Evolutionary conservation across 306 rosid species (phyloP), one percentile per base, ranked within the genome.

Genomic region (Carpinus fangiana): DNA sequence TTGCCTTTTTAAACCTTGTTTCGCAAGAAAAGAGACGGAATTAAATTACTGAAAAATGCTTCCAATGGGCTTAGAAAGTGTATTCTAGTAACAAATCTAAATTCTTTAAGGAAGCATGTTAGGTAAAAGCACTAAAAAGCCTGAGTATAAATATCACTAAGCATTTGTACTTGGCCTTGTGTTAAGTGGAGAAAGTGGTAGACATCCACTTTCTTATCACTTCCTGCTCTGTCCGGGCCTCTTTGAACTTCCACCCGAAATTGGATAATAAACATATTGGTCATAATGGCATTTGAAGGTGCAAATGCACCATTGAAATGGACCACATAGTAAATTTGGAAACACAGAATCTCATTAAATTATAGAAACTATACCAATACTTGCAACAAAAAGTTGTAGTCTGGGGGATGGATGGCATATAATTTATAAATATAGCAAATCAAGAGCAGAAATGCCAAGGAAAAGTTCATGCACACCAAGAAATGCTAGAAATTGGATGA

Each of bases 71-170:
- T 56, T 31, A 70, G 79, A 76, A 78, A 76, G 76, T 80, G 57
- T 38, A 5, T 16, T n/a, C 17, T 51, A 52, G 59, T 64, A 87
- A 56, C 54, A 14, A 82, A 82, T 70, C 72, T 57, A 74, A 72
- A 45, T 71, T 76, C 45, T 64, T 87, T 77, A 76, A 16, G 52
- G 72, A 53, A 78, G 50, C 57, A 61, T 17, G 76, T 48, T 72
- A 57, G 77, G 77, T 78, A 73, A 67, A 67, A 41, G 77, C 82
- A 84, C 84, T 70, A 55, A 76, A 31, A 73, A 69, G 38, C 76
- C 55, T 70, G 34, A 70, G 20, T 4, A 18, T 47, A 78, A 41
- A 73, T 20, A 31, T 70, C 14, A 26, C 77, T 20, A 43, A 55
- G 10, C 47, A 47, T 55, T 54, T 76, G 59, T 55, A 70, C 50